Base-by-base conservation (phyloP, 2,329 filamentous ascomycete species). In the Chaetomiaceae sp. region DNA sequence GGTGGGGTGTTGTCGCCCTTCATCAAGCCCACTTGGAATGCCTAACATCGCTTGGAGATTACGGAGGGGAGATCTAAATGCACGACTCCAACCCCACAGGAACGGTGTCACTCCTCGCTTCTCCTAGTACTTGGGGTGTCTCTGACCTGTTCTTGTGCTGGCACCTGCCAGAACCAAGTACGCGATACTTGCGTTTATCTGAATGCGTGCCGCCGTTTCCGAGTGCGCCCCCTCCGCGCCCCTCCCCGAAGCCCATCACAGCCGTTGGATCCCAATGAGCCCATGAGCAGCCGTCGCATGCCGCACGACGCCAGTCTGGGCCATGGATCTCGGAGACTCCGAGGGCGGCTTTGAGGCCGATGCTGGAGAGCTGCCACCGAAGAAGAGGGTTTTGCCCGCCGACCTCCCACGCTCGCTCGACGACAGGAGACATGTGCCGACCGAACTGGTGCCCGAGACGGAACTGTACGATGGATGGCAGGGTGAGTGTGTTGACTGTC, bases 391-490 rank as follows among this genome's bases (percentile, higher is more conserved):
- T 51, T 79, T 97, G 41, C 93, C 93, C 33, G 71, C 78, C 56
- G 93, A 98, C 67, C 78, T 98, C 29, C 93, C 93, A 10, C 93
- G 79, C 56, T 95, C 90, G 11, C 78, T 98, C 45, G 85, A 98
- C 65, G 93, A 98, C 70, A 81, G 93, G 50, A 79, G 83, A 57
- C 75, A 75, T 59, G 77, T 85, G 27, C 78, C 82, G 4, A 74
- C 72, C 38, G 81, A 83, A 52, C 78, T 83, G 53, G 76, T 85
- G 46, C 75, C 76, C 32, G 93, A 97, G 73, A 95, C 90, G 33
- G 93, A 97, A 73, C 88, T 96, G 71, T 98, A 97, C 66, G 93
- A 98, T 76, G 93, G 88, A 57, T 98, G 93, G 93, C 89, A 97
- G 83, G 91, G 91, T 75, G 56, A 52, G 71, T 69, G 44, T 49